A percentile compares a stretch with the other conserved stretches of the same genome.
These are phyloP conservation scores for Pouteria glomerata DNA, from an alignment of 148 eudicot genomes.

Conservation along the genomic window DNA sequence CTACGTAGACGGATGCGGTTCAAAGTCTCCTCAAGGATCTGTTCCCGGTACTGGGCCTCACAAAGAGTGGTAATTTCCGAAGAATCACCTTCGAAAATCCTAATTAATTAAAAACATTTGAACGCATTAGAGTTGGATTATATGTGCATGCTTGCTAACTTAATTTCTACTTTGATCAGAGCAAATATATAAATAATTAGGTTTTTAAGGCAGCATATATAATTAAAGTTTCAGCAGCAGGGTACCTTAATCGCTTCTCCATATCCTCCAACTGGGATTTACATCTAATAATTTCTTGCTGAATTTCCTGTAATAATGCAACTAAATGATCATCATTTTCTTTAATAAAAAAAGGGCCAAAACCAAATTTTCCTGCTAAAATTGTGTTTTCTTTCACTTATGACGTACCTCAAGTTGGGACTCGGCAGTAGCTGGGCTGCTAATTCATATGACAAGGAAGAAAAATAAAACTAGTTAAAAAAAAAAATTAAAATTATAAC, in stretches of 20 bases:
- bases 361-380: background rate
- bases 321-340: background rate
- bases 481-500: too few species aligned
- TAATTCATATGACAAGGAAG: slow-evolving; percentile 10
- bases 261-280: slow-evolving; percentile 39
- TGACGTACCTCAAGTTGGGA: slow-evolving; percentile 45
- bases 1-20: slow-evolving; percentile 34
- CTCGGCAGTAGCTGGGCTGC: slow-evolving; percentile 34
- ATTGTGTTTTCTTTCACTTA: background rate
- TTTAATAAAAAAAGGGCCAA: background rate
- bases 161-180: too few species aligned
- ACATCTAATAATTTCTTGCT: slow-evolving; percentile 35
- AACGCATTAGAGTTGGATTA: background rate
- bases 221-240: background rate
- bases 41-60: slow-evolving; percentile 49
- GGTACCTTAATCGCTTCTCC: slow-evolving; percentile 45
- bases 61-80: slow-evolving; percentile 32
- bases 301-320: slow-evolving; percentile 39
- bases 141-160: background rate
- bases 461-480: background rate
- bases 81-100: slow-evolving; percentile 50
- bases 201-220: background rate
- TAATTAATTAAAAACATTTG: background rate
- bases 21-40: slow-evolving; percentile 40
- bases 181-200: background rate